These are phyloP conservation scores for Penicillium malachiteum DNA, from an alignment of 495 filamentous ascomycete species.

Conservation along the genomic window DNA sequence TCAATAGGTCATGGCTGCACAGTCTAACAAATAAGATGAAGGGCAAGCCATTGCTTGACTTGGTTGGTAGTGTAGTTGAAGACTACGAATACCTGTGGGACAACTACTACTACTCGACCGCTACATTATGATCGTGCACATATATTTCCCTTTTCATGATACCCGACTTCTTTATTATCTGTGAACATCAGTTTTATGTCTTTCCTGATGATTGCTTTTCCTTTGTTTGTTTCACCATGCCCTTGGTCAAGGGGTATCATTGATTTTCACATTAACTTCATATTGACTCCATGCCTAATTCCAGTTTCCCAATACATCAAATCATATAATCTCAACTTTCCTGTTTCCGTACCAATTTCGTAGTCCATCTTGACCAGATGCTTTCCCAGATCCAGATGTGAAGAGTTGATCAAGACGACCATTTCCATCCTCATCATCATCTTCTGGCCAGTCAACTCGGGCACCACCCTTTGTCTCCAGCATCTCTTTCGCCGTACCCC, in stretches of 20 bases:
- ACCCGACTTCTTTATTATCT: conserved; percentile 13
- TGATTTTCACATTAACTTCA: conserved; percentile 8
- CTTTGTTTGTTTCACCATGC: conserved; percentile 13
- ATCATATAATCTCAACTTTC: conserved; percentile 30
- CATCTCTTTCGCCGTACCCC: conserved; percentile 93
- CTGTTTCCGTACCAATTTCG: conserved; percentile 45
- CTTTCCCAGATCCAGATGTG: conserved; percentile 24
- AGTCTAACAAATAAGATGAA: conserved; percentile 65
- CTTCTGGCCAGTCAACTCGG: conserved; percentile 81
- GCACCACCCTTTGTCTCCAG: conserved; percentile 65
- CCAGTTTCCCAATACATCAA: conserved; percentile 11
- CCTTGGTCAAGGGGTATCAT: conserved; percentile 23
- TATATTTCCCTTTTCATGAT: conserved; percentile 19
- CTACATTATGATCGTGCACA: conserved; percentile 53
- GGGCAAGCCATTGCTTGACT: conserved; percentile 70
- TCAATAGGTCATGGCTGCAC: conserved; percentile 56
- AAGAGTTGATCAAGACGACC: conserved; percentile 72
- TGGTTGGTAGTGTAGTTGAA: conserved; percentile 80
- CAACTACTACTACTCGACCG: conserved; percentile 87
- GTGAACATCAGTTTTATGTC: neutral
- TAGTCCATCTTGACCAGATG: conserved; percentile 29
- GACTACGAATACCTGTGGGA: conserved; percentile 99
- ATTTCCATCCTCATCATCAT: conserved; percentile 63
- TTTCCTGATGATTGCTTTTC: conserved; percentile 2
- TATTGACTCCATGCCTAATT: conserved; percentile 12